Percentiles rank a stretch among this genome's conserved stretches.
Evolutionary conservation across 2,329 filamentous ascomycete genomes (phyloP).

Genomic region (Arthroderma uncinatum): DNA sequence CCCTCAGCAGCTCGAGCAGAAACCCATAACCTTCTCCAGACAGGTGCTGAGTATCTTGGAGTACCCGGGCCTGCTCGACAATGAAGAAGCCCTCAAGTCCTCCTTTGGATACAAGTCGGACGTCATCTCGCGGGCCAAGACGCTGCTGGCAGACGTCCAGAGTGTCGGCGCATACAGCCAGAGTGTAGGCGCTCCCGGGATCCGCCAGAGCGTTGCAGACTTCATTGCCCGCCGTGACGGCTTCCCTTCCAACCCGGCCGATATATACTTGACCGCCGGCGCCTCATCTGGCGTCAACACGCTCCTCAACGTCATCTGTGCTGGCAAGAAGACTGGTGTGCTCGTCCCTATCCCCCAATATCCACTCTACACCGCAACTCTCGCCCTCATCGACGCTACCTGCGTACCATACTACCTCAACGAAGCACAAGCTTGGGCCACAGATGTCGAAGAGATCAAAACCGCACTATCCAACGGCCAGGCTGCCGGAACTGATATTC

Average conservation of each 20-base stretch:
- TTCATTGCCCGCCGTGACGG: constrained; percentile 92
- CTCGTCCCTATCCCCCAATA: constrained; percentile 96
- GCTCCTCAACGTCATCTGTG: constrained; percentile 78
- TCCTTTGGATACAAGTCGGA: constrained; percentile 79
- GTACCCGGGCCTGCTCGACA: constrained; percentile 73
- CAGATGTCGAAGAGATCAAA: constrained; percentile 68
- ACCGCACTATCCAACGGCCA: constrained; percentile 62
- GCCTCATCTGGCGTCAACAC: constrained; percentile 93
- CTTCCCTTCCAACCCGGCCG: constrained; percentile 64
- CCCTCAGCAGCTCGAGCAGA: constrained; percentile 96
- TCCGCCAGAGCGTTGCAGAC: constrained; percentile 78
- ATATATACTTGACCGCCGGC: constrained; percentile 83
- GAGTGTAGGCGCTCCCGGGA: constrained; percentile 74
- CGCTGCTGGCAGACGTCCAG: constrained; percentile 68
- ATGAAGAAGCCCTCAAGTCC: constrained; percentile 65
- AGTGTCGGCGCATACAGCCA: constrained; percentile 95
- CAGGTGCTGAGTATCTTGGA: constrained; percentile 90
- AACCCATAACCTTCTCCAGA: constrained; percentile 97
- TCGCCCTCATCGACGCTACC: constrained; percentile 71
- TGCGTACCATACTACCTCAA: constrained; percentile 92
- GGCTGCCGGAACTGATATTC: constrained; percentile 68
- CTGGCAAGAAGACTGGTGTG: constrained; percentile 63
- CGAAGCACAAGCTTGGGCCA: constrained; percentile 77
- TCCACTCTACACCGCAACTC: constrained; percentile 88
- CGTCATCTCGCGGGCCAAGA: constrained; percentile 72